Conservation (phyloP, 371 early-diverging fungal genomes). For the Apophysomyces trapeziformis region DNA sequence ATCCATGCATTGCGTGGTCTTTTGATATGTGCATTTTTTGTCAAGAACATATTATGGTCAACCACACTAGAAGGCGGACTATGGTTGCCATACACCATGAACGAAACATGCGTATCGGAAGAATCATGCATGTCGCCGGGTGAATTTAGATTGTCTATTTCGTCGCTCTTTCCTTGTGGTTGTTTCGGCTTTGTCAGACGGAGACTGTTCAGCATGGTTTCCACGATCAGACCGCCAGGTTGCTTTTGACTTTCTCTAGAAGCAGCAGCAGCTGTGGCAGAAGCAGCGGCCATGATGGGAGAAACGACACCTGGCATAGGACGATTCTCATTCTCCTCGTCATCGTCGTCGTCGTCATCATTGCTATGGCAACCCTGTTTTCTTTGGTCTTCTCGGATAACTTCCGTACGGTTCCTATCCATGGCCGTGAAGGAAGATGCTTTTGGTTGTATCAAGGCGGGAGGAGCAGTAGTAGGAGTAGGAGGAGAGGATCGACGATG, state of each 20-base stretch:
- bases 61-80: slow-evolving; percentile 13
- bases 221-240: slow-evolving; percentile 39
- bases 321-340: no score
- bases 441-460: slow-evolving; percentile 5
- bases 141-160: slow-evolving; percentile 7
- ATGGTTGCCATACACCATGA: slow-evolving; percentile 19
- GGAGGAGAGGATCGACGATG: slow-evolving; percentile 17
- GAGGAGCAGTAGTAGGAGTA: slow-evolving; percentile 3
- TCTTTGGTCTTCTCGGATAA: neutral
- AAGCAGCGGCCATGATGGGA: slow-evolving; percentile 37
- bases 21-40: slow-evolving; percentile 46
- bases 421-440: slow-evolving; percentile 2
- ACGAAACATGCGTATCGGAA: slow-evolving; percentile 14
- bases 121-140: slow-evolving; percentile 9
- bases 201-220: slow-evolving; percentile 32
- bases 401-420: neutral
- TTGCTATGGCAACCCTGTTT: neutral
- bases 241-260: slow-evolving; percentile 24
- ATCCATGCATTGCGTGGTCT: slow-evolving; percentile 49
- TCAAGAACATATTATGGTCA: slow-evolving; percentile 36
- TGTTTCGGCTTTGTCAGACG: slow-evolving; percentile 9
- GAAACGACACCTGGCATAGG: slow-evolving; percentile 17
- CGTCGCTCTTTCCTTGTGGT: slow-evolving; percentile 12
- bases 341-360: no score
- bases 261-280: slow-evolving; percentile 31